Percentiles rank a stretch among this genome's conserved stretches.
These are phyloP conservation scores for Pythium brachiatum DNA, from an alignment of 352 stramenopile species.

Conservation along the genomic window DNA sequence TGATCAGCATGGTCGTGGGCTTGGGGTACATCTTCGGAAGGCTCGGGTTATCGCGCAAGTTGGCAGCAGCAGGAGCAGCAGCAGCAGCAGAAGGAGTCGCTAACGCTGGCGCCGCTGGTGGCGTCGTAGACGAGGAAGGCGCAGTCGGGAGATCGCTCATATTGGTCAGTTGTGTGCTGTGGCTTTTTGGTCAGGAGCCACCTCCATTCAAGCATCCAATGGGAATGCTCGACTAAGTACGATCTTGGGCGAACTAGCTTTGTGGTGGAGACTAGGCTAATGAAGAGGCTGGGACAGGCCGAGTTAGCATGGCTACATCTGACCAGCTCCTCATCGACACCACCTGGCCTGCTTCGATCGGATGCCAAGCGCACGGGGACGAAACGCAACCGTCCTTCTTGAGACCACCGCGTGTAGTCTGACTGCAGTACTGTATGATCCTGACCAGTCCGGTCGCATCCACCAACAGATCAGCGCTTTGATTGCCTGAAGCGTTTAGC, in stretches of 20 bases:
- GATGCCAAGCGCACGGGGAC: no score
- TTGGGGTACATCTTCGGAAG: slow-evolving; percentile 59
- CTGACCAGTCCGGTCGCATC: no score
- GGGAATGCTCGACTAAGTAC: slow-evolving; percentile 12
- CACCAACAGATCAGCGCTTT: no score
- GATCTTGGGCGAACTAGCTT: background rate
- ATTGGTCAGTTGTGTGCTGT: background rate
- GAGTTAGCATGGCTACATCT: slow-evolving; percentile 14
- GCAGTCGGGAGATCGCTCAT: slow-evolving; percentile 21
- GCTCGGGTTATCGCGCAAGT: slow-evolving; percentile 22
- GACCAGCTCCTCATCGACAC: no score
- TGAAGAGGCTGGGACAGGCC: background rate
- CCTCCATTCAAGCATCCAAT: slow-evolving; percentile 9
- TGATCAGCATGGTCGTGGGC: slow-evolving; percentile 82
- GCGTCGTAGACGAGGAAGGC: background rate
- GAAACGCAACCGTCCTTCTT: no score
- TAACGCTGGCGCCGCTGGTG: background rate
- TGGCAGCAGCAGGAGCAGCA: background rate
- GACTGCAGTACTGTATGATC: no score
- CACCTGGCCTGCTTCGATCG: no score
- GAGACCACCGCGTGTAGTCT: no score
- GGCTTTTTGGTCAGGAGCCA: slow-evolving; percentile 1
- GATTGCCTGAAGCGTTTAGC: no score
- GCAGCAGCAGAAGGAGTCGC: background rate
- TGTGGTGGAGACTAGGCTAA: background rate